Conservation (phyloP, 805 yeast species). For the Candida ficus region DNA sequence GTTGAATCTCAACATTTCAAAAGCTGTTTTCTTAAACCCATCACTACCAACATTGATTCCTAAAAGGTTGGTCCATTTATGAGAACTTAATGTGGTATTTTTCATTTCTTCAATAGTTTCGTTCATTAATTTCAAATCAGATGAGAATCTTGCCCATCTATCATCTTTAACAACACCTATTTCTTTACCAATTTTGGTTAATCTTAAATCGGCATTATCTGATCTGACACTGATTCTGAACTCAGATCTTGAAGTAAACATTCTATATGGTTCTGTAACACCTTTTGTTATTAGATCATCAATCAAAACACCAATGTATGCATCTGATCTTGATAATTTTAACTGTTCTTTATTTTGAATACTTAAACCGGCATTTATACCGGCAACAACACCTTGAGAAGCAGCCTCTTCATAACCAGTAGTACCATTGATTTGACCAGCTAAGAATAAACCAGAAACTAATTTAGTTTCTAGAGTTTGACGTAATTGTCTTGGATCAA, state of each 20-base stretch:
- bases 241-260: conserved; percentile 96
- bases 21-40: conserved; percentile 54
- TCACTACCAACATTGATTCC: conserved; percentile 48
- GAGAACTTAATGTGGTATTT: conserved; percentile 42
- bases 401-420: conserved; percentile 99
- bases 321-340: conserved; percentile 67
- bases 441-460: conserved; percentile 74
- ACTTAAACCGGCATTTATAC: conserved; percentile 84
- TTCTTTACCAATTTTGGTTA: conserved; percentile 63
- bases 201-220: conserved; percentile 87
- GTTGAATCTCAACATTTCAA: conserved; percentile 62
- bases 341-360: conserved; percentile 38
- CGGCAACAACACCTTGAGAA: conserved; percentile 93
- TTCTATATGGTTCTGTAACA: conserved; percentile 93
- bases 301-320: conserved; percentile 85
- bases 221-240: conserved; percentile 86
- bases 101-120: conserved; percentile 42
- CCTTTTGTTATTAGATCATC: conserved; percentile 96
- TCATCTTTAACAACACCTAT: conserved; percentile 61
- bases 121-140: conserved; percentile 42
- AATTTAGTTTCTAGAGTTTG: conserved; percentile 77
- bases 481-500: conserved; percentile 85
- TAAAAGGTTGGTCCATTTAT: conserved; percentile 56
- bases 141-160: conserved; percentile 45
- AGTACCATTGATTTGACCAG: conserved; percentile 98